A percentile compares a stretch with the other conserved stretches of the same genome.
Conservation (phyloP, 352 stramenopile species). For the Globisporangium heterothallicum region DNA sequence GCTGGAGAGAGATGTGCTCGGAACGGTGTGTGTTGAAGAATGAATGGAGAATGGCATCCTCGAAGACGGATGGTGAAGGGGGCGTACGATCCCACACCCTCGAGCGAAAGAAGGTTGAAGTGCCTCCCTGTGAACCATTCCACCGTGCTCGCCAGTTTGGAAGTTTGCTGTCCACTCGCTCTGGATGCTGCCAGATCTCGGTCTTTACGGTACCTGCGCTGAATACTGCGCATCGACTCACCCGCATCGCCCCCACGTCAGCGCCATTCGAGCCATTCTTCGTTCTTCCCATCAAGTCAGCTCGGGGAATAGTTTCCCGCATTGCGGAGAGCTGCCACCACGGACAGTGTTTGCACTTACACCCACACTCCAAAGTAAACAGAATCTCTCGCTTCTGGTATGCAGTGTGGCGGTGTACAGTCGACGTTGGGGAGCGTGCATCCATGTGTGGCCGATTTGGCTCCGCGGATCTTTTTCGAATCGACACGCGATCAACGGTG, state of each 20-base stretch:
- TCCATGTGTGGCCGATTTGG: conserved; percentile 1
- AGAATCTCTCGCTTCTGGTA: no score
- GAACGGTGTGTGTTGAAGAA: conserved; percentile 26
- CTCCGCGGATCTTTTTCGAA: background rate
- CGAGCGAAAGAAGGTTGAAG: no score
- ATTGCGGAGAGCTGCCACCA: no score
- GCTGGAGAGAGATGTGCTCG: conserved; percentile 9
- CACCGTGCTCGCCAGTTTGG: background rate
- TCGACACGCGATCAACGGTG: background rate
- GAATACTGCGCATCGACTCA: no score
- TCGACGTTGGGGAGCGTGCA: background rate
- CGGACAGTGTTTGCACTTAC: no score
- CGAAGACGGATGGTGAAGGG: no score
- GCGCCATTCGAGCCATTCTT: no score
- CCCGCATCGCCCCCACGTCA: no score
- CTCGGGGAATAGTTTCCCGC: no score
- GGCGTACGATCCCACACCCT: no score
- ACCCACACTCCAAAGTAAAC: no score
- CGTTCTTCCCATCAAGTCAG: background rate
- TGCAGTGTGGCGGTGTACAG: background rate
- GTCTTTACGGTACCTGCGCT: conserved; percentile 2
- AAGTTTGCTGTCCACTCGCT: conserved; percentile 5
- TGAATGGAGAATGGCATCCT: conserved; percentile 15
- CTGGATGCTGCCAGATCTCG: conserved; percentile 3
- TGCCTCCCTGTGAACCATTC: no score